A percentile compares a stretch with the other conserved stretches of the same genome.
Evolutionary conservation across 371 early-diverging fungal genomes (phyloP).

Genomic region (Mucor racemosus): DNA sequence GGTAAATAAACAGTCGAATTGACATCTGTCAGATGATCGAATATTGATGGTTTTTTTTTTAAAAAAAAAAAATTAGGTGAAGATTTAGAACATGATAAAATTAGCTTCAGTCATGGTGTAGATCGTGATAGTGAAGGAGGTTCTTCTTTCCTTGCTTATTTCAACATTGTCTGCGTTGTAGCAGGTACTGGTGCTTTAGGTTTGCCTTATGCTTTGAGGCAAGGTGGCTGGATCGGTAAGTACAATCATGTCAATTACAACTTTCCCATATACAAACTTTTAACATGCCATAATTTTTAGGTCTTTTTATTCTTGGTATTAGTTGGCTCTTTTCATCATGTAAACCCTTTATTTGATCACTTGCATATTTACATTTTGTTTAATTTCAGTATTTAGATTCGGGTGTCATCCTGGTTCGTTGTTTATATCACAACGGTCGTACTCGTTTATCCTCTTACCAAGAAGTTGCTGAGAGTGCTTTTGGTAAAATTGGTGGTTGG

Average conservation of each 20-base stretch:
- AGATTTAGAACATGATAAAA: slow-evolving; percentile 12
- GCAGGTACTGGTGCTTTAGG: slow-evolving; percentile 89
- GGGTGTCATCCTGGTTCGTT: slow-evolving; percentile 73
- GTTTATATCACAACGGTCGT: slow-evolving; percentile 72
- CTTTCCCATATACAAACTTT: background rate
- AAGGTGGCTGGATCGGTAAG: slow-evolving; percentile 83
- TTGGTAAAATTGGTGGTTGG: slow-evolving; percentile 64
- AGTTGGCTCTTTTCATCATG: slow-evolving; percentile 49
- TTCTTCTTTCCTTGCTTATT: slow-evolving; percentile 55
- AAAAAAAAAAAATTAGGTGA: background rate
- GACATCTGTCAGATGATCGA: slow-evolving; percentile 3
- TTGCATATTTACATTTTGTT: background rate
- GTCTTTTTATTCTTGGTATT: slow-evolving; percentile 42
- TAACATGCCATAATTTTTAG: slow-evolving; percentile 15
- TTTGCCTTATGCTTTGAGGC: slow-evolving; percentile 78
- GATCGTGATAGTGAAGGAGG: slow-evolving; percentile 38
- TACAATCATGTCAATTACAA: slow-evolving; percentile 2
- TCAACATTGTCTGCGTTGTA: slow-evolving; percentile 79
- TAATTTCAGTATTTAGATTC: slow-evolving; percentile 59
- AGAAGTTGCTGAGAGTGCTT: slow-evolving; percentile 69
- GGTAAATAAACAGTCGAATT: slow-evolving; percentile 5
- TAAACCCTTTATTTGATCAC: slow-evolving; percentile 18
- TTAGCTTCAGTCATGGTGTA: slow-evolving; percentile 40
- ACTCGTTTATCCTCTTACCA: slow-evolving; percentile 47
- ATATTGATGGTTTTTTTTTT: background rate